Evolutionary conservation across 2,329 filamentous ascomycete species (phyloP), one percentile per base, ranked within the genome.

Genomic region (Balansia obtecta): DNA sequence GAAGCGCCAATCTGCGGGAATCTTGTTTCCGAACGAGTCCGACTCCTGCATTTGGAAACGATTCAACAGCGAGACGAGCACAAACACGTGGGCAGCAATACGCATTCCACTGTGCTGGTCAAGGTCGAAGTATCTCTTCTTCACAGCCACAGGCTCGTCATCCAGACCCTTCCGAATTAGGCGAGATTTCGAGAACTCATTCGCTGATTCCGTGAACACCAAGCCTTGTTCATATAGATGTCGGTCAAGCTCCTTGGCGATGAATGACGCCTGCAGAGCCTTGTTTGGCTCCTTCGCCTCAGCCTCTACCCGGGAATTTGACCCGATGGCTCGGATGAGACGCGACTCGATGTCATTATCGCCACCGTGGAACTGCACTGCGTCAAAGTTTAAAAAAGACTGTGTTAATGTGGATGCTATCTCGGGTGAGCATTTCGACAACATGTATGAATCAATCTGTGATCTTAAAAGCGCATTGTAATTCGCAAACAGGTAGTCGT

Each of bases 391-490:
- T 3, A 77, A 70, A 53, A 86, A 82, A 2, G 77, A 75, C 37
- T 80, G 76, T 6, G 74, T 71, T 45, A 81, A 63, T n/a, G 68
- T 67, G 30, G 79, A 71, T 20, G 77, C 69, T 16, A 75, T 66
- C 34, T 75, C 74, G 16, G 76, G 67, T 11, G 79, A 71, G 57
- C 77, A 75, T 55, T 75, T 70, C 20, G 69, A 69, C 54, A 79
- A 68, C 50, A 87, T 69, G 60, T 85, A 94, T 3, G 72, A 71
- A 57, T 91, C 86, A 62, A 95, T 91, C 58, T 91, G 85, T 2
- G 82, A 80, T 49, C 90, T 78, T 10, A 96, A 68, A 5, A 91
- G 71, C n/a, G 86, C 83, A 61, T 94, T 96, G 71, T 93, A 93
- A 63, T 90, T 82, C 37, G 85, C 83, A 65, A 93, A 95, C 16